Evolutionary conservation across 2,329 filamentous ascomycete species (phyloP).

Genomic region (Fusarium dimerum): DNA sequence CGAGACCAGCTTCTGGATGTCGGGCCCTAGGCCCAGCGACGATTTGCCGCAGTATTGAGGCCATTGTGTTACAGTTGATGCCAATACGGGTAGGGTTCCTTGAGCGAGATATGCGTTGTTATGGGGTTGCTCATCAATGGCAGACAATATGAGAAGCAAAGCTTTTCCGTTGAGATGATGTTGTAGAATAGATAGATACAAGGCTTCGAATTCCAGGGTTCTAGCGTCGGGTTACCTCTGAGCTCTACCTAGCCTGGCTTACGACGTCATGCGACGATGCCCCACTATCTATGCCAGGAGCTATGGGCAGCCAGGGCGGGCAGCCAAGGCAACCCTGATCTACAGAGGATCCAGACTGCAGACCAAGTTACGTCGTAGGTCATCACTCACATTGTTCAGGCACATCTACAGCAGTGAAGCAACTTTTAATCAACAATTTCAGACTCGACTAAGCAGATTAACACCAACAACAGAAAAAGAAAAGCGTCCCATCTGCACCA

Average conservation of each 20-base stretch:
- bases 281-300: not conserved
- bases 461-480: not conserved
- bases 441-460: not conserved
- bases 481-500: not conserved
- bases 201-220: not conserved
- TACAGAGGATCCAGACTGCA: no score
- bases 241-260: not conserved
- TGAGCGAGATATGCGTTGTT: no score
- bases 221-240: no score
- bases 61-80: conserved; percentile 45
- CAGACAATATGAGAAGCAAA: no score
- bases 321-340: no score
- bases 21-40: conserved; percentile 83
- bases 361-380: no score
- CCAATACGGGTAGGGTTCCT: no score
- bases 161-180: not conserved
- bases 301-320: not conserved
- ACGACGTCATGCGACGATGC: not conserved
- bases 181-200: not conserved
- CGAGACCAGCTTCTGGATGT: conserved; percentile 84
- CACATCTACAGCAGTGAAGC: no score
- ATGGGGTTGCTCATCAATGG: no score
- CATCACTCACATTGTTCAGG: no score
- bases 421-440: not conserved
- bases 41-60: conserved; percentile 83